Conservation (phyloP, 345 rosid species). For the Euphorbia lathyris region DNA sequence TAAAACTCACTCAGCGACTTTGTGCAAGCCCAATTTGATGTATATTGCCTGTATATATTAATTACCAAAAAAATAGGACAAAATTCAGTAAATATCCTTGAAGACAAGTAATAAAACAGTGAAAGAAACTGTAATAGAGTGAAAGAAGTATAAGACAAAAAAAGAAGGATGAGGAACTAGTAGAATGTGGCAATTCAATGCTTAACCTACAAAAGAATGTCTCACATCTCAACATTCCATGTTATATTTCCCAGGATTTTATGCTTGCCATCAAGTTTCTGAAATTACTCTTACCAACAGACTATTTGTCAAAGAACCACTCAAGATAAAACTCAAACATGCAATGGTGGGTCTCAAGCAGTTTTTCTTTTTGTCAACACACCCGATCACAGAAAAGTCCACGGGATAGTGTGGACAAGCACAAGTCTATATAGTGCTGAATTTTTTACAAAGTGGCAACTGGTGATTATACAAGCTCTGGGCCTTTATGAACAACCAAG, state of each 20-base stretch:
- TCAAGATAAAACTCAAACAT: neutral
- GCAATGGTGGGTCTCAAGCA: neutral
- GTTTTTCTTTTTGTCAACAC: neutral
- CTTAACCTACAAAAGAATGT: neutral
- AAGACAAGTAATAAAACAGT: neutral
- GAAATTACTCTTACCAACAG: neutral
- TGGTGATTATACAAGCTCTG: too few species aligned
- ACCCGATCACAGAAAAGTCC: neutral
- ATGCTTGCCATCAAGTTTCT: neutral
- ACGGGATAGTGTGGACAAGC: neutral
- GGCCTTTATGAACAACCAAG: too few species aligned
- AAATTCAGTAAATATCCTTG: neutral
- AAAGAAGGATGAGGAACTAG: neutral
- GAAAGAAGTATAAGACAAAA: neutral
- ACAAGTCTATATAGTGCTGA: neutral
- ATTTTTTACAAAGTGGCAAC: too few species aligned
- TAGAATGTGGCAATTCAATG: neutral
- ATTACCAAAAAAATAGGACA: neutral
- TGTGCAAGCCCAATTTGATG: slow-evolving; percentile 5
- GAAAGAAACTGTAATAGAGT: neutral
- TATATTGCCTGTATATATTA: slow-evolving; percentile 10
- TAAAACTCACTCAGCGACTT: slow-evolving; percentile 10
- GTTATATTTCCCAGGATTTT: neutral
- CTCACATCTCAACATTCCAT: neutral
- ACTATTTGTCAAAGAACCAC: neutral